Evolutionary conservation across 257 asterid species (phyloP), one percentile per base, ranked within the genome.

Genomic region (Capsicum rhomboideum): DNA sequence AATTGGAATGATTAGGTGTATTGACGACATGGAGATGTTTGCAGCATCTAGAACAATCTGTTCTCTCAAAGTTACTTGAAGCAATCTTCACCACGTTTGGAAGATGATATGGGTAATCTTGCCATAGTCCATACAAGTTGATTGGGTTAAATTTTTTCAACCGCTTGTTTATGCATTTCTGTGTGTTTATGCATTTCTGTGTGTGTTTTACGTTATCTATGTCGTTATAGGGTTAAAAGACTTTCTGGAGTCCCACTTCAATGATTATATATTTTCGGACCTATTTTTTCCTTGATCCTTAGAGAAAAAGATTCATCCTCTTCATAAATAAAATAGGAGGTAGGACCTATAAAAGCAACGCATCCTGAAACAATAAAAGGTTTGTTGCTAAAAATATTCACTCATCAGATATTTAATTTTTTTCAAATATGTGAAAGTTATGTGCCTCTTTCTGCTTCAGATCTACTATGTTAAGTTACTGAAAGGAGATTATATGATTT

Each of bases 51-150:
- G 90, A 92, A 53, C 91, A 92, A 85, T 91, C 96, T 68, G 93
- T 91, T 9, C 93, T 94, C 81, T 89, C 94, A 20, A 95, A 93
- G 84, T 90, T 9, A 91, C 82, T 80, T 95, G 83, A 89, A 91
- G 86, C 97, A 96, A 91, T 96, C 97, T 71, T 88, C 93, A 52
- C 93, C n/a, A n/a, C n/a, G 97, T 84, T 97, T 94, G 87, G 93
- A 89, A 13, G 96, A 92, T 31, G 98, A 96, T 89, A 96, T 96
- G 97, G 96, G 99, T 92, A 90, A 90, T 89, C 26, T n/a, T 69
- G 46, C 55, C 82, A 63, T 55, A 82, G 44, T 34, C 28, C 26
- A 34, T 85, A 44, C 8, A n/a, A 78, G 49, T n/a, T 31, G 67
- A 78, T 59, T 85, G 77, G 21, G 53, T 18, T n/a, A 17, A 31